Evolutionary conservation across 441 rosid genomes (phyloP).

Genomic region (Euphorbia schlechtendalii): DNA sequence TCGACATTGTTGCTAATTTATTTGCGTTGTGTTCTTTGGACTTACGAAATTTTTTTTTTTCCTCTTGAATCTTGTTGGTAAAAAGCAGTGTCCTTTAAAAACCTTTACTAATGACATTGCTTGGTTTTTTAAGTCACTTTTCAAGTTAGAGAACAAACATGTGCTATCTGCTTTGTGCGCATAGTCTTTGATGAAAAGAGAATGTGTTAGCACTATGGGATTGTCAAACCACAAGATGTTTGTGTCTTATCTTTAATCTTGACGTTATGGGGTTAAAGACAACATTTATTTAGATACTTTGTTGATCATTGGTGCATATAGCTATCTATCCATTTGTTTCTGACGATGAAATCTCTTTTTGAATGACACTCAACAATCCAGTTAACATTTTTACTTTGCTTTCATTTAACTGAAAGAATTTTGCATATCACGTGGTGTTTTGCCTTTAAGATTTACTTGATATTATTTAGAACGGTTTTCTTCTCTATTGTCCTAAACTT

Average conservation of each 20-base stretch:
- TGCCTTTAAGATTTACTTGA: constrained; percentile 1
- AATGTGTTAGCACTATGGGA: background rate
- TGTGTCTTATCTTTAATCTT: background rate
- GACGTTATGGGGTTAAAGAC: background rate
- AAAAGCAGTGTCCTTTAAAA: background rate
- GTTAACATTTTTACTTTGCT: background rate
- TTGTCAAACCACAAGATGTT: background rate
- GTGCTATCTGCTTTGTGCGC: background rate
- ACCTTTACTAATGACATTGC: background rate
- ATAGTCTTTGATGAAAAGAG: background rate
- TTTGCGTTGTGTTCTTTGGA: background rate
- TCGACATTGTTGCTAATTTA: background rate
- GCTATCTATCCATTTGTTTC: background rate
- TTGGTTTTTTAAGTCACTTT: constrained; percentile 1
- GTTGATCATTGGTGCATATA: background rate
- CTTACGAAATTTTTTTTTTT: background rate
- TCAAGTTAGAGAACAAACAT: background rate
- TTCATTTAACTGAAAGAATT: background rate
- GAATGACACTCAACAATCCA: background rate
- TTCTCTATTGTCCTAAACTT: background rate
- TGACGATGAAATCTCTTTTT: background rate
- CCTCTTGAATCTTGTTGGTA: background rate
- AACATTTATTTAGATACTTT: background rate
- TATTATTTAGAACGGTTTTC: background rate
- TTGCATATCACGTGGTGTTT: background rate